phyloP scores from a whole-genome alignment of 805 yeast genomes.

The Huiozyma sinensis region DNA sequence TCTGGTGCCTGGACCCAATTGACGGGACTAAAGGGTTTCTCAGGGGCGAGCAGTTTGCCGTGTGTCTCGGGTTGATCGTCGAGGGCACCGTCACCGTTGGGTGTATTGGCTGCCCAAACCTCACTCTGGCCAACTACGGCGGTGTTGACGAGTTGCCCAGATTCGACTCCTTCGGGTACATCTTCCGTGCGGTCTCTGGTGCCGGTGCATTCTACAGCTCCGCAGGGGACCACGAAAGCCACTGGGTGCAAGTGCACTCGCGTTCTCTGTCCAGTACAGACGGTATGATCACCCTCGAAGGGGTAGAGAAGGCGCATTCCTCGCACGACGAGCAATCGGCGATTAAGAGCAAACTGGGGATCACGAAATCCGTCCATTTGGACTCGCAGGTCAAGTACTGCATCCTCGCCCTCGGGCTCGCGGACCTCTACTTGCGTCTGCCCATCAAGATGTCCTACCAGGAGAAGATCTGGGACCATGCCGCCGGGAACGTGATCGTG shows the following conservation, averaged over 20 bases:
- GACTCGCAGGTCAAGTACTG: constrained; percentile 97
- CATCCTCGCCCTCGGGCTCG: constrained; percentile 79
- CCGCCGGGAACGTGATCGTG: constrained; percentile 83
- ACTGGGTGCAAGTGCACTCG: constrained; percentile 49
- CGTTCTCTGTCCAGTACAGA: constrained; percentile 14
- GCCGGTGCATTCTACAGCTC: constrained; percentile 27
- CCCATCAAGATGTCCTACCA: constrained; percentile 69
- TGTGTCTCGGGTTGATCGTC: constrained; percentile 81
- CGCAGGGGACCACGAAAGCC: constrained; percentile 13
- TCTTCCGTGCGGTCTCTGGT: constrained; percentile 25
- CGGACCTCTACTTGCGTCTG: constrained; percentile 81
- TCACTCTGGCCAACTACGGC: constrained; percentile 33
- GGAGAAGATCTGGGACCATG: constrained; percentile 98
- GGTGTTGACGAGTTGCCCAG: constrained; percentile 30
- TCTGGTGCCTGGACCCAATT: constrained; percentile 97
- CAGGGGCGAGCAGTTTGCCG: constrained; percentile 94
- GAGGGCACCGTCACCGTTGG: constrained; percentile 82
- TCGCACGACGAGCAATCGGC: constrained; percentile 75
- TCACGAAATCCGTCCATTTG: constrained; percentile 62
- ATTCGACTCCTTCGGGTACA: constrained; percentile 20
- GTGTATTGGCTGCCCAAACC: constrained; percentile 92
- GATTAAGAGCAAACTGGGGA: constrained; percentile 55
- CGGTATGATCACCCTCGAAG: constrained; percentile 42
- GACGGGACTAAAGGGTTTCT: constrained; percentile 97
- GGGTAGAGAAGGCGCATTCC: constrained; percentile 92